Evolutionary conservation across 2,329 filamentous ascomycete genomes (phyloP), one percentile per base, ranked within the genome.

Genomic region (Verticillium nubilum): DNA sequence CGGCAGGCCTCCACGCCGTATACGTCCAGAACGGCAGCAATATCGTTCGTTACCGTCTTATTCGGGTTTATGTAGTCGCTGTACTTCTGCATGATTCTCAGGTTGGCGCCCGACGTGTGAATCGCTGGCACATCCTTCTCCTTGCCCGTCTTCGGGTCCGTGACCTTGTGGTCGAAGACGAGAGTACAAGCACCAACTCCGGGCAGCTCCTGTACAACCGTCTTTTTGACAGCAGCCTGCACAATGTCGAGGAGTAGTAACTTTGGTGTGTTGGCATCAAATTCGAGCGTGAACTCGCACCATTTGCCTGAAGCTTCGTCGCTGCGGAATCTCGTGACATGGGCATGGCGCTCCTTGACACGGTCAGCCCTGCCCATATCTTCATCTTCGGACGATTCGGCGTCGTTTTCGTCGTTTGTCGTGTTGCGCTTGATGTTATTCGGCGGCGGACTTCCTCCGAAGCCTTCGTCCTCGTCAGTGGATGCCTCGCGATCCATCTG

Each of bases 1-100:
- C 96, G 90, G 53, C 91, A 92, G 1, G 95, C 95, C 77, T 99
- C 95, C 4, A 99, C 92, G 65, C 95, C 95, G 72, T 98, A 99
- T 57, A 90, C 83, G 26, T 82, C 79, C 15, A 98, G 85, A 73
- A 98, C 90, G 37, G 92, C 86, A 35, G 88, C 88, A 64, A 98
- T 93, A 67, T 96, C 94, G 78, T 99, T 99, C 65, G 94, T 97
- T 74, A 90, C 87, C 68, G 97, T 88, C 59, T 83, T 85, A 76
- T 97, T 87, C 1, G 92, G 90, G 74, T 97, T 87, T 76, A 98
- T 90, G 72, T 90, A 87, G 69, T 95, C 86, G 67, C 89, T 85
- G 73, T 92, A 95, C 62, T 90, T 87, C 72, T 95, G 92, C 89
- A 99, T 97, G 27, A 93, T 93, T 64, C 85, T 81, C 50, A 99